Conservation (phyloP, 345 rosid species). For the Carallia brachiata region DNA sequence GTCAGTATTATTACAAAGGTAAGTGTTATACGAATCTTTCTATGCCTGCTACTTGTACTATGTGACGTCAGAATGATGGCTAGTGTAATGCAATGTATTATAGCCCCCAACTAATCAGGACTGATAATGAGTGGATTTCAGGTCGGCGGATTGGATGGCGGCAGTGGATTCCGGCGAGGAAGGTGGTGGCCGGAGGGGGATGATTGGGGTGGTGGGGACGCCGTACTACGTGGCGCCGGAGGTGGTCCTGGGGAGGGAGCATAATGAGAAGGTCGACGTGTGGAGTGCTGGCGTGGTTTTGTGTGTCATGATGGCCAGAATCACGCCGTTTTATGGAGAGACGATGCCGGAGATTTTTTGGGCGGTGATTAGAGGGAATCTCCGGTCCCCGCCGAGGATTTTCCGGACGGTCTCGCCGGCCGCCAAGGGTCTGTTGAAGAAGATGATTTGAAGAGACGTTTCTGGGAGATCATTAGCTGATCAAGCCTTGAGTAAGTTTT, state of each 20-base stretch:
- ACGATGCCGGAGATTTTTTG: background rate
- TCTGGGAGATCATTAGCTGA: background rate
- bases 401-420: background rate
- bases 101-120: too few relatives aligned
- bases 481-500: background rate
- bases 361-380: background rate
- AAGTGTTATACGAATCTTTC: too few relatives aligned
- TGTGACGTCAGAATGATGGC: too few relatives aligned
- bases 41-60: too few relatives aligned
- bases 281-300: slow-evolving; percentile 19
- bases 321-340: slow-evolving; percentile 1
- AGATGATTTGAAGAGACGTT: slow-evolving; percentile 2
- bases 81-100: too few relatives aligned
- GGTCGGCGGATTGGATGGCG: slow-evolving; percentile 8
- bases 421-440: slow-evolving; percentile 1
- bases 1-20: too few relatives aligned
- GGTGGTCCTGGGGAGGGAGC: slow-evolving; percentile 14
- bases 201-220: slow-evolving; percentile 1
- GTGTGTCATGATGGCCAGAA: slow-evolving; percentile 1
- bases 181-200: background rate
- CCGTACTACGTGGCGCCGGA: slow-evolving; percentile 20
- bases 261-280: slow-evolving; percentile 19
- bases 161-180: too few relatives aligned
- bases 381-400: background rate
- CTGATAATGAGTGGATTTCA: slow-evolving; percentile 12